Conservation (phyloP, 2,329 filamentous ascomycete genomes). For the Botryosphaeria dothidea region DNA sequence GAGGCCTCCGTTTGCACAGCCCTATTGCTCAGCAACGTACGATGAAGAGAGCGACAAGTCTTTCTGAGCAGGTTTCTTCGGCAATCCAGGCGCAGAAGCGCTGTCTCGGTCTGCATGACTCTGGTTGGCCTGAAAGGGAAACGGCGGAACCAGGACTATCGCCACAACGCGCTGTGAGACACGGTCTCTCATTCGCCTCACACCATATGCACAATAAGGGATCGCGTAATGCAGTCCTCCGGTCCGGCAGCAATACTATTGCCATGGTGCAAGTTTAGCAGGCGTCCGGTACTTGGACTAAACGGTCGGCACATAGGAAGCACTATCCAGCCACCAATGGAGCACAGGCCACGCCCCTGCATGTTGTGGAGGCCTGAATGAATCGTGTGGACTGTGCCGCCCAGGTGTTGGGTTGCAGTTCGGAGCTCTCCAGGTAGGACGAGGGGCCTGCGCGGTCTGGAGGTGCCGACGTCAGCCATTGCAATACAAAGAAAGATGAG, state of each 20-base stretch:
- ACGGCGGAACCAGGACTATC: background rate
- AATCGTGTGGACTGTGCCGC: background rate
- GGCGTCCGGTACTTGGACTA: background rate
- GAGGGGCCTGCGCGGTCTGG: background rate
- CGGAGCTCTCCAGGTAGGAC: background rate
- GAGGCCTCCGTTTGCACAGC: background rate
- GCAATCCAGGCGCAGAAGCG: background rate
- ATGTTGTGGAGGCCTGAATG: background rate
- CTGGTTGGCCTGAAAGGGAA: background rate
- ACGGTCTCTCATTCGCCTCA: background rate
- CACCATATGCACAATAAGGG: background rate
- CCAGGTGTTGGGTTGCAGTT: too few species aligned
- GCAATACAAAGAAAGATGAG: background rate
- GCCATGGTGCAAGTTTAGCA: background rate
- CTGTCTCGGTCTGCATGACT: background rate
- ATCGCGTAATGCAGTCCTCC: background rate
- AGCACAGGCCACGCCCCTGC: constrained; percentile 12
- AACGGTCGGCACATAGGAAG: background rate
- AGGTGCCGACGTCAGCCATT: background rate
- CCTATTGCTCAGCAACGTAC: background rate
- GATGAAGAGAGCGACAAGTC: background rate
- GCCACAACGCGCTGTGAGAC: background rate
- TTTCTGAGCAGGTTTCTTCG: background rate
- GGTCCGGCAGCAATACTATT: background rate
- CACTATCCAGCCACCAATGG: background rate